Conservation (phyloP, 1,284 basidiomycete genomes). For the Amylostereum areolatum region DNA sequence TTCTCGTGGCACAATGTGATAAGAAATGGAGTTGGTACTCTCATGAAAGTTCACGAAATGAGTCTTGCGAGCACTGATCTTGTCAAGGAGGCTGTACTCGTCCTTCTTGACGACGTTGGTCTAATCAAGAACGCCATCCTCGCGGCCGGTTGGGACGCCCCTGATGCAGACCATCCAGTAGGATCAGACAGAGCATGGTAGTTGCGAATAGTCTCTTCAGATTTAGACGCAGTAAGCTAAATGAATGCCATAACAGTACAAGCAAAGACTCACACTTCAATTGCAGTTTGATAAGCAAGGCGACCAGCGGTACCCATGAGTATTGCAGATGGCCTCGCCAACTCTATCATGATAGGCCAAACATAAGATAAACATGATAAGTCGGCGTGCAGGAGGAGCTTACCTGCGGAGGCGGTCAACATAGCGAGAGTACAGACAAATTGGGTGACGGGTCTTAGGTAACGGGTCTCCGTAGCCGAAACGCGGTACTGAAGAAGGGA, state of each 20-base stretch:
- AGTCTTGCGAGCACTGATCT: slow-evolving; percentile 92
- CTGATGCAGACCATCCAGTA: slow-evolving; percentile 30
- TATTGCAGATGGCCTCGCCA: too few relatives aligned
- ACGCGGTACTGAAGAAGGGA: slow-evolving; percentile 96
- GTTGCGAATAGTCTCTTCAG: too few relatives aligned
- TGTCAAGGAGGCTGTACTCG: slow-evolving; percentile 95
- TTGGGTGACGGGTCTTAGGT: too few relatives aligned
- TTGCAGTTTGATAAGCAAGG: too few relatives aligned
- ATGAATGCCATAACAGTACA: too few relatives aligned
- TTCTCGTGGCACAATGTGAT: slow-evolving; percentile 99
- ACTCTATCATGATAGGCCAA: too few relatives aligned
- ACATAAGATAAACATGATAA: too few relatives aligned
- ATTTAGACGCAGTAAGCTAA: too few relatives aligned
- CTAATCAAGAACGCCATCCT: slow-evolving; percentile 80
- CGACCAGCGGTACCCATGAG: too few relatives aligned
- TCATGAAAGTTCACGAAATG: slow-evolving; percentile 97
- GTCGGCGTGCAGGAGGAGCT: too few relatives aligned
- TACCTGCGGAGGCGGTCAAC: slow-evolving; percentile 89
- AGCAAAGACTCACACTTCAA: too few relatives aligned
- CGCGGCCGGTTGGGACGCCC: slow-evolving; percentile 83
- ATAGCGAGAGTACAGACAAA: slow-evolving; percentile 92
- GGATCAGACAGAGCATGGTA: background rate
- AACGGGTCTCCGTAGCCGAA: slow-evolving; percentile 85
- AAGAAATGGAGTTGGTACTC: slow-evolving; percentile 93
- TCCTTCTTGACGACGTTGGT: slow-evolving; percentile 99